Evolutionary conservation across 140 eudicot species (phyloP).

Genomic region (Senecio squalidus): DNA sequence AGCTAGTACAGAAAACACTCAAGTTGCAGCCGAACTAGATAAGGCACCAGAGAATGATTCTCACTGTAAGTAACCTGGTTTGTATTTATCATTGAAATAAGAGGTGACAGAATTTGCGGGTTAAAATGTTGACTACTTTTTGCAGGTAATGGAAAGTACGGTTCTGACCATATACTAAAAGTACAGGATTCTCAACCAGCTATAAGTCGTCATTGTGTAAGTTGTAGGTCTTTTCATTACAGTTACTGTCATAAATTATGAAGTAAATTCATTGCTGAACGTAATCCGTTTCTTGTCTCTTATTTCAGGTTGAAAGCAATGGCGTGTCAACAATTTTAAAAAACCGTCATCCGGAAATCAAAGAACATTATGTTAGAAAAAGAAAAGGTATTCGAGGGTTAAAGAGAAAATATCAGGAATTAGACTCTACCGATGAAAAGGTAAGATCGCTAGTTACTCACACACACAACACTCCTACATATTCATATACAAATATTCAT

Average conservation of each 20-base stretch:
- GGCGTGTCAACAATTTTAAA: slow-evolving; percentile 39
- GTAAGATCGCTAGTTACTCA: slow-evolving; percentile 32
- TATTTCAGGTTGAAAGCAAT: slow-evolving; percentile 65
- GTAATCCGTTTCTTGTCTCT: slow-evolving; percentile 21
- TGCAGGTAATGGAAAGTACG: slow-evolving; percentile 49
- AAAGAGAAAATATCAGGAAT: slow-evolving; percentile 29
- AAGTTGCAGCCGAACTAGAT: slow-evolving; percentile 21
- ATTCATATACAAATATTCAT: slow-evolving; percentile 5
- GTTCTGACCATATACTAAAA: slow-evolving; percentile 17
- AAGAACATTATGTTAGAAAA: slow-evolving; percentile 33
- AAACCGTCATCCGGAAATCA: slow-evolving; percentile 38
- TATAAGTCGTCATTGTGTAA: slow-evolving; percentile 75
- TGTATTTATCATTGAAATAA: too few relatives aligned
- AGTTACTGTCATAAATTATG: slow-evolving; percentile 13
- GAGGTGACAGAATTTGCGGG: too few relatives aligned
- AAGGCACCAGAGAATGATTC: slow-evolving; percentile 26
- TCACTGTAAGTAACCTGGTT: slow-evolving; percentile 26
- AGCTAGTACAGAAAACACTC: slow-evolving; percentile 49
- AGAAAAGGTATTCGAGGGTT: slow-evolving; percentile 30
- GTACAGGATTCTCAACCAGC: slow-evolving; percentile 2
- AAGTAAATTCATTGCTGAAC: slow-evolving; percentile 26
- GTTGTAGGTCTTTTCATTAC: slow-evolving; percentile 74
- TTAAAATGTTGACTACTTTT: slow-evolving; percentile 6
- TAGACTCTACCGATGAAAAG: slow-evolving; percentile 77
- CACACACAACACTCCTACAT: neutral